These are phyloP conservation scores for Wallacemonas sp. DNA, from an alignment of 208 protist genomes.

Conservation along the genomic window DNA sequence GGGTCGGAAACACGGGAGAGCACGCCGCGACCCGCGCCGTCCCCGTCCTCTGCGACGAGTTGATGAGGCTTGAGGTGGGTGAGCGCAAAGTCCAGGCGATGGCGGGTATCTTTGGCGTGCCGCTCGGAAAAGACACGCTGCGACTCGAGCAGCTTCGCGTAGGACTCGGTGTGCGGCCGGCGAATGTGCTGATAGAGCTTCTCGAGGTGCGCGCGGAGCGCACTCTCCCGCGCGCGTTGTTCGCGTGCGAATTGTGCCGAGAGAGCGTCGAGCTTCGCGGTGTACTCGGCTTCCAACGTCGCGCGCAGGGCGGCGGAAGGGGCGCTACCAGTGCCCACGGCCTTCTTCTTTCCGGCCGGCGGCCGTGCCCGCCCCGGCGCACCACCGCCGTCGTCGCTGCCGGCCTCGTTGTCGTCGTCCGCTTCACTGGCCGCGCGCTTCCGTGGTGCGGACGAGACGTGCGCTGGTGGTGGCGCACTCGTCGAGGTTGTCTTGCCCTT, in stretches of 20 bases:
- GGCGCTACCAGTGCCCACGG: no score
- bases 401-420: slow-evolving; percentile 1
- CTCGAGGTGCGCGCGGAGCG: slow-evolving; percentile 14
- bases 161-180: slow-evolving; percentile 32
- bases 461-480: not conserved
- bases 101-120: slow-evolving; percentile 18
- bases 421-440: no score
- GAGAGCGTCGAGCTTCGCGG: not conserved
- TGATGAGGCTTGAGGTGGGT: slow-evolving; percentile 21
- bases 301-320: not conserved
- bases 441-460: not conserved
- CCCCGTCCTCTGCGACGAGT: slow-evolving; percentile 3
- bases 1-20: slow-evolving; percentile 13
- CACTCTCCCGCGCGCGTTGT: not conserved
- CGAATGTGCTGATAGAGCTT: slow-evolving; percentile 39
- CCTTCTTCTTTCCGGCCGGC: no score
- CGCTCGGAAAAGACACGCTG: slow-evolving; percentile 24
- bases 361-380: no score
- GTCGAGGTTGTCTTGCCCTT: not conserved
- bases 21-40: not conserved
- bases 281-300: slow-evolving; percentile 1
- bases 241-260: not conserved
- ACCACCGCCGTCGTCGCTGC: not conserved
- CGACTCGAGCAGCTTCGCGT: slow-evolving; percentile 32
- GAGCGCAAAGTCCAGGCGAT: slow-evolving; percentile 39